Percentiles rank a stretch among this genome's conserved stretches.
These are phyloP conservation scores for Tuber melanosporum DNA, from an alignment of 495 filamentous ascomycete species.

Conservation along the genomic window DNA sequence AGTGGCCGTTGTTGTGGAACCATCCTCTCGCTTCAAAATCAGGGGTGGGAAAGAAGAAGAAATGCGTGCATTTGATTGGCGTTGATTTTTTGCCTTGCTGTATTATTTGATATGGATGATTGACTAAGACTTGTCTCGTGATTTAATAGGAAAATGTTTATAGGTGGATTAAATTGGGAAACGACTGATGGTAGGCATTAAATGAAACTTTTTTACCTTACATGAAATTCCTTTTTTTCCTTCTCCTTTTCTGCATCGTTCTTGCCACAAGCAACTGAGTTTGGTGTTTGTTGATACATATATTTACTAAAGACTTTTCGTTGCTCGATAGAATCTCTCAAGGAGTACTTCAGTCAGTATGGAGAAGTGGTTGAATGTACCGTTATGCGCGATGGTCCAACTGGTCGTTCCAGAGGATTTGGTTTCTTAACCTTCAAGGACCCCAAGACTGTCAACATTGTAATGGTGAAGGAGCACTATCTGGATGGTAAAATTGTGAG, in stretches of 20 bases:
- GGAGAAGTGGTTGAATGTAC: conserved; percentile 96
- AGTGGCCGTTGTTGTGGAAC: conserved; percentile 28
- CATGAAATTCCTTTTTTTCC: conserved; percentile 6
- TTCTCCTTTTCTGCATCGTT: conserved; percentile 9
- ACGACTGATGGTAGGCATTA: conserved; percentile 84
- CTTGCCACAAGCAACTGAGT: not conserved
- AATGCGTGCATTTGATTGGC: conserved; percentile 31
- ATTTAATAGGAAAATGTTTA: conserved; percentile 88
- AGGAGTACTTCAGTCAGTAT: conserved; percentile 96
- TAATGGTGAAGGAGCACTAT: conserved; percentile 99
- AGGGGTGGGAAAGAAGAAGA: conserved; percentile 8
- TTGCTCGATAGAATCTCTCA: conserved; percentile 70
- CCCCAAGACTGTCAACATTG: conserved; percentile 93
- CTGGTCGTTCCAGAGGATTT: conserved; percentile 88
- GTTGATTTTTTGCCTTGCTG: conserved; percentile 42
- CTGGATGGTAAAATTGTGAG: conserved; percentile 97
- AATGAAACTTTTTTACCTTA: conserved; percentile 23
- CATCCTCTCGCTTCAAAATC: conserved; percentile 40
- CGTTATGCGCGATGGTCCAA: conserved; percentile 93
- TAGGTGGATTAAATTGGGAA: conserved; percentile 98
- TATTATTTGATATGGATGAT: conserved; percentile 28
- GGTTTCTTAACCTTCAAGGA: conserved; percentile 98
- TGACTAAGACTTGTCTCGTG: conserved; percentile 32
- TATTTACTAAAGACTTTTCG: conserved; percentile 1
- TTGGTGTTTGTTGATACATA: conserved; percentile 5